Conservation (phyloP, 2,329 filamentous ascomycete genomes). For the Fusarium guadeloupense region DNA sequence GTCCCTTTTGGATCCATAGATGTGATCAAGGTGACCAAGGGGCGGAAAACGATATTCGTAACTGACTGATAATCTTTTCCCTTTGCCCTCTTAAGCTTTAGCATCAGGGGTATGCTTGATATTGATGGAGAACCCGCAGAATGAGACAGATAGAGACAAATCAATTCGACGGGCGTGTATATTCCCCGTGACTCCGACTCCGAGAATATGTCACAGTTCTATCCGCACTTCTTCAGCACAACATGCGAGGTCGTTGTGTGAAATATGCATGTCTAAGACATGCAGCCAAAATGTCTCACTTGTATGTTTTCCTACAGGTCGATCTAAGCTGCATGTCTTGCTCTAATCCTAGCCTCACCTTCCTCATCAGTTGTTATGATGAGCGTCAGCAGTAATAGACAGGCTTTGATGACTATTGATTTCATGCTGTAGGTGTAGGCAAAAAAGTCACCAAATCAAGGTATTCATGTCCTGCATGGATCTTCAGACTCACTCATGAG, state of each 20-base stretch:
- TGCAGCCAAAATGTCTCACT: conserved; percentile 51
- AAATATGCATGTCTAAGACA: conserved; percentile 48
- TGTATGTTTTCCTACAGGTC: conserved; percentile 48
- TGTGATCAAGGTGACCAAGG: conserved; percentile 17
- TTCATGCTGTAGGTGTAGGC: not conserved
- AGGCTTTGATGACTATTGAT: not conserved
- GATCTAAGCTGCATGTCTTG: conserved; percentile 43
- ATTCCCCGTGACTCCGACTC: not conserved
- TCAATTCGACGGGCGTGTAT: not conserved
- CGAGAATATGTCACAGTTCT: conserved; percentile 7
- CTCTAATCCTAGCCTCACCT: conserved; percentile 25
- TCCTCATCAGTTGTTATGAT: conserved; percentile 5
- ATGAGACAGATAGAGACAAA: conserved; percentile 14
- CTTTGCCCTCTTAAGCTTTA: conserved; percentile 4
- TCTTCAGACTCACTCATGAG: conserved; percentile 5
- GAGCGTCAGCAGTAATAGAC: conserved; percentile 20
- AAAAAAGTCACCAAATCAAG: not conserved
- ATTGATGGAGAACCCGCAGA: conserved; percentile 5
- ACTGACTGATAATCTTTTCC: conserved; percentile 30
- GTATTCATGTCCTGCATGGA: conserved; percentile 6
- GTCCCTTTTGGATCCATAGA: conserved; percentile 16
- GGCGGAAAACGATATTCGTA: conserved; percentile 16
- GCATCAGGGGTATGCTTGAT: conserved; percentile 25
- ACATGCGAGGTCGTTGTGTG: conserved; percentile 37
- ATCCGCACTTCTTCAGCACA: conserved; percentile 31